These are phyloP conservation scores for Lepidium campestre DNA, from an alignment of 441 rosid species.

Conservation along the genomic window DNA sequence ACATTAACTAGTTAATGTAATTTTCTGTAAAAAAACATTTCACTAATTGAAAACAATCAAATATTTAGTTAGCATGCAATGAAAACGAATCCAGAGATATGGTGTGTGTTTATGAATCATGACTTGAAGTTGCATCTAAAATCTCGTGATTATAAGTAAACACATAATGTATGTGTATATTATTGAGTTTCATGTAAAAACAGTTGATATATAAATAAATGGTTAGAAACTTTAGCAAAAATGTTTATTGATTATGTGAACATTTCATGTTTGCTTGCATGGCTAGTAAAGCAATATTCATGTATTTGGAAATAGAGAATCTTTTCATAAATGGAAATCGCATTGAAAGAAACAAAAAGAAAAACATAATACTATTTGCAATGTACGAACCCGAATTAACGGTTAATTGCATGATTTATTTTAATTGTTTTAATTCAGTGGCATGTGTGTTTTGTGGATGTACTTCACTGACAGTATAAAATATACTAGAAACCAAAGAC, in stretches of 20 bases:
- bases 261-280: conserved; percentile 17
- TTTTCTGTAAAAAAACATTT: not conserved
- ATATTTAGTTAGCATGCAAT: too few species aligned
- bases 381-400: not conserved
- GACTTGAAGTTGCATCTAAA: too few species aligned
- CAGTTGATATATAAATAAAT: too few species aligned
- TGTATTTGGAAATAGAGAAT: not conserved
- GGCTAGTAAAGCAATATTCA: conserved; percentile 1
- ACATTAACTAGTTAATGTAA: not conserved
- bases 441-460: not conserved
- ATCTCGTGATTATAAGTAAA: too few species aligned
- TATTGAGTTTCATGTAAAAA: too few species aligned
- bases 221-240: too few species aligned
- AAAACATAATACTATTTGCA: not conserved
- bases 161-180: too few species aligned
- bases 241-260: not conserved
- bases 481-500: too few species aligned
- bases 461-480: not conserved
- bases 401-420: not conserved
- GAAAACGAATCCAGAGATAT: too few species aligned
- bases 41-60: not conserved
- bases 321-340: conserved; percentile 7
- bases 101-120: too few species aligned
- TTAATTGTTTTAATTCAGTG: not conserved
- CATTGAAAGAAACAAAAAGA: not conserved